These are phyloP conservation scores for Cucumis hystrix DNA, from an alignment of 306 rosid species.

Conservation along the genomic window DNA sequence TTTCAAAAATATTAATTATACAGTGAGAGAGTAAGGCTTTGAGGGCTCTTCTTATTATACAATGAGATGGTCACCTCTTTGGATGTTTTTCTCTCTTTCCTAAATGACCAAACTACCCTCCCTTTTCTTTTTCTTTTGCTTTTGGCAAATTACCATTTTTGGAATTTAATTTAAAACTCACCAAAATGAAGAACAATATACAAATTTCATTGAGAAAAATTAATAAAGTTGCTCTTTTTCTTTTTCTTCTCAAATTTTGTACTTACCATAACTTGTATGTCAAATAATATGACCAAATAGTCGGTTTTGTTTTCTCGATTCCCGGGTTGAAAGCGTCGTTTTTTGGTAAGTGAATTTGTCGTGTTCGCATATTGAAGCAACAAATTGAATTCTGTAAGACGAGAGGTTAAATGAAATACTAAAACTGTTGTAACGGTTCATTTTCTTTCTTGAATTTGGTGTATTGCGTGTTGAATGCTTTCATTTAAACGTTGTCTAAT, in stretches of 20 bases:
- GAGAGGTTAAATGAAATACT: neutral
- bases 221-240: neutral
- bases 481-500: neutral
- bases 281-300: neutral
- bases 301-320: neutral
- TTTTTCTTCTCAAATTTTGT: neutral
- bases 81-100: neutral
- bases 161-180: neutral
- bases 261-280: neutral
- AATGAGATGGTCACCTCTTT: neutral
- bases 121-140: neutral
- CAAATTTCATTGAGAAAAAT: neutral
- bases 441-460: neutral
- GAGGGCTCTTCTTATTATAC: slow-evolving; percentile 2
- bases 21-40: neutral
- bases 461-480: neutral
- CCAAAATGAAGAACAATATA: neutral
- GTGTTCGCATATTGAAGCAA: neutral
- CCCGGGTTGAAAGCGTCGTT: neutral
- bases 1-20: neutral
- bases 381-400: neutral
- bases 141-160: neutral
- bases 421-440: neutral
- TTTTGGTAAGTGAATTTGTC: neutral
- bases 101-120: neutral